Conservation (phyloP, 179 eudicot species). For the Dionaea muscipula region DNA sequence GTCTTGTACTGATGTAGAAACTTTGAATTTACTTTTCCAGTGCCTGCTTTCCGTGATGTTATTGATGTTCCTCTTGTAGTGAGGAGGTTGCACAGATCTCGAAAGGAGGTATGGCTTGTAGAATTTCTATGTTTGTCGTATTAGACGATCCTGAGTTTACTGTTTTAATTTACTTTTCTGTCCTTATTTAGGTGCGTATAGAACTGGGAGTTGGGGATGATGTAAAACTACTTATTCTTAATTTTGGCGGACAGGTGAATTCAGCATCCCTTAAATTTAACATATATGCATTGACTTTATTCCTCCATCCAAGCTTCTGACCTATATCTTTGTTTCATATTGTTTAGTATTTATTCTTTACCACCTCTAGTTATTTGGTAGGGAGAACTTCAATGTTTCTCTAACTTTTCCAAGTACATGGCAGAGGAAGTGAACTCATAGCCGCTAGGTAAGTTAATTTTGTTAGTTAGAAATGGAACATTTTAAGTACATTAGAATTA, state of each 20-base stretch:
- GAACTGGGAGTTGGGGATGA: conserved; percentile 69
- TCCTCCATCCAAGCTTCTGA: too few relatives aligned
- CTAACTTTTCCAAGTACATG: too few relatives aligned
- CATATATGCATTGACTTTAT: too few relatives aligned
- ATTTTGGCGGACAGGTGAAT: conserved; percentile 99
- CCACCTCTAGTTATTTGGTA: too few relatives aligned
- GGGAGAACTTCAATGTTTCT: too few relatives aligned
- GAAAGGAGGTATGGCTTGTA: conserved; percentile 51
- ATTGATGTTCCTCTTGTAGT: conserved; percentile 94
- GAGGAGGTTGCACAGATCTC: conserved; percentile 82
- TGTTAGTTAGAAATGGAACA: too few relatives aligned
- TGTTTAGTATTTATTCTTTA: too few relatives aligned
- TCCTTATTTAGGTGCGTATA: conserved; percentile 45
- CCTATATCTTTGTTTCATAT: too few relatives aligned
- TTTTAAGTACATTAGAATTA: too few relatives aligned
- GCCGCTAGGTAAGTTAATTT: too few relatives aligned
- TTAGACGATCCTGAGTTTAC: background rate
- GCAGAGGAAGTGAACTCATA: too few relatives aligned
- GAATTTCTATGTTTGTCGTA: background rate
- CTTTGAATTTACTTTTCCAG: conserved; percentile 24
- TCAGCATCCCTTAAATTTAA: too few relatives aligned
- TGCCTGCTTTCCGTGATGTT: conserved; percentile 97
- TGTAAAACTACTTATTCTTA: conserved; percentile 68
- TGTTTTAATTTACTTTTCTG: conserved; percentile 4
- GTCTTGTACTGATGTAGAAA: background rate